These are phyloP conservation scores for Spongospora subterranea DNA, from an alignment of 208 protist species.

Conservation along the genomic window DNA sequence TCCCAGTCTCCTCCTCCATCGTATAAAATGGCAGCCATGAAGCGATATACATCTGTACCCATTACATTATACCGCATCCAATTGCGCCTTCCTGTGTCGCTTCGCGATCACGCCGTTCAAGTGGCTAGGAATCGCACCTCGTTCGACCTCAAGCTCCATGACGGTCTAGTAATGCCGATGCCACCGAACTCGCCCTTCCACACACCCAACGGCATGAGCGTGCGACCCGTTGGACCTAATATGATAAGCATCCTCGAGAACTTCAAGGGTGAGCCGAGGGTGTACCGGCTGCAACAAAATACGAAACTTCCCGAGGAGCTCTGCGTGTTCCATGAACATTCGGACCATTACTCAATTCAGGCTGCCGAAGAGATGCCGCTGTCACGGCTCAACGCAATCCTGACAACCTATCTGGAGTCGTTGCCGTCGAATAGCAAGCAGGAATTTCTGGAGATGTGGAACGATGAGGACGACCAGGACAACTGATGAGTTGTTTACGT, in stretches of 20 bases:
- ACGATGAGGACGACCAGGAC: slow-evolving; percentile 39
- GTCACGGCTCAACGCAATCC: not conserved
- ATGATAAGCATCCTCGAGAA: not conserved
- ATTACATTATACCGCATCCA: slow-evolving; percentile 54
- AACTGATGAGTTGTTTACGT: too few relatives aligned
- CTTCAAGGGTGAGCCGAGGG: not conserved
- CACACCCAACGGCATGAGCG: slow-evolving; percentile 31
- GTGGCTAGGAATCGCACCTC: not conserved
- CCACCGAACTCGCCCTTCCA: not conserved
- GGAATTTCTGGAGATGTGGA: slow-evolving; percentile 6
- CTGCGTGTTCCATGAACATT: slow-evolving; percentile 1
- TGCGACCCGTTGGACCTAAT: slow-evolving; percentile 2
- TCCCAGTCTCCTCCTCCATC: too few relatives aligned
- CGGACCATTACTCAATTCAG: slow-evolving; percentile 38
- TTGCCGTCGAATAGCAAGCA: not conserved
- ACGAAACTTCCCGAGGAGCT: slow-evolving; percentile 16
- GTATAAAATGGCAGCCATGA: slow-evolving; percentile 17
- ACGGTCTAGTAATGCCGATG: slow-evolving; percentile 11
- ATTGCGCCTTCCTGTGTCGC: not conserved
- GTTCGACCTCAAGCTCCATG: slow-evolving; percentile 44
- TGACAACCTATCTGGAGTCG: not conserved
- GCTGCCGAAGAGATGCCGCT: not conserved
- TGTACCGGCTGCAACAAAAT: not conserved
- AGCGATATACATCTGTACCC: not conserved
- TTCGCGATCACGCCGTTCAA: not conserved